Evolutionary conservation across 148 eudicot species (phyloP).

Genomic region (Rhododendron mucronatum): DNA sequence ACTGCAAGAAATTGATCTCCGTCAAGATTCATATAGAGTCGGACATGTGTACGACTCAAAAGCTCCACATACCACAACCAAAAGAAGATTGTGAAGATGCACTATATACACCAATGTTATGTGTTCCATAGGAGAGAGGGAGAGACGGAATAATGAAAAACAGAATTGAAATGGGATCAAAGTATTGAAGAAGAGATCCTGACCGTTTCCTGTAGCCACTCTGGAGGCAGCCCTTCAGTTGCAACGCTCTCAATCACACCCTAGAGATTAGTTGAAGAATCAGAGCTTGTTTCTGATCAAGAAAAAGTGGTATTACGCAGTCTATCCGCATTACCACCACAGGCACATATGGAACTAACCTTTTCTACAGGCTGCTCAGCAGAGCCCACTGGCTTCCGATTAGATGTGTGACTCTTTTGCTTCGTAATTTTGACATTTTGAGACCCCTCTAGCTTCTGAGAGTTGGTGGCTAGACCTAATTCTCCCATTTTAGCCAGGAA

Average conservation of each 20-base stretch:
- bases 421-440: not conserved
- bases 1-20: slow-evolving; percentile 1
- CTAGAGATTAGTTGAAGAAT: slow-evolving; percentile 18
- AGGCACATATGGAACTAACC: not conserved
- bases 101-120: not conserved
- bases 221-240: slow-evolving; percentile 57
- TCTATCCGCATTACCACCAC: not conserved
- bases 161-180: not conserved
- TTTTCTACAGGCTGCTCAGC: not conserved
- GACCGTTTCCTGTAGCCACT: slow-evolving; percentile 76
- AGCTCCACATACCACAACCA: not conserved
- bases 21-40: not conserved
- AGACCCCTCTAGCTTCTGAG: not conserved
- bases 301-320: not conserved
- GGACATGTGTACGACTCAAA: not conserved
- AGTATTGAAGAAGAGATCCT: not conserved
- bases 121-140: not conserved
- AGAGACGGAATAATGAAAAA: not conserved
- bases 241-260: slow-evolving; percentile 32
- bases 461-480: not conserved
- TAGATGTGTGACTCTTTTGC: not conserved
- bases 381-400: not conserved
- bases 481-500: not conserved
- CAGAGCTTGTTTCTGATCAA: not conserved
- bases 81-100: not conserved